These are phyloP conservation scores for Pinus tabuliformis DNA, from an alignment of 75 land plant species.

Conservation along the genomic window DNA sequence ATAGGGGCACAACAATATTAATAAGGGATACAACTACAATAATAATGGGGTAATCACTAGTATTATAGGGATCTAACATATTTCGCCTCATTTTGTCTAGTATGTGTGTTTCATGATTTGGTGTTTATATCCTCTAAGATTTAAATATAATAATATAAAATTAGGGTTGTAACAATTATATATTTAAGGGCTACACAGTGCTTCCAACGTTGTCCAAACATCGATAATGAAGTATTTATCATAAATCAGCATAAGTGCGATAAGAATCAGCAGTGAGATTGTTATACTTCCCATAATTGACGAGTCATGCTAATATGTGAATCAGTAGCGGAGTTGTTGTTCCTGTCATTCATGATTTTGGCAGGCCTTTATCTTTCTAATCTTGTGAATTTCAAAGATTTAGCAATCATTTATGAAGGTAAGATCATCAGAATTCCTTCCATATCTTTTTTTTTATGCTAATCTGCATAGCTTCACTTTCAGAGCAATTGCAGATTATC, in stretches of 20 bases:
- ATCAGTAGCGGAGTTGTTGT: neutral
- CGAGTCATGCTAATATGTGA: no score
- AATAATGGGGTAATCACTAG: neutral
- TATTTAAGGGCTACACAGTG: neutral
- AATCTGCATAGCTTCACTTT: neutral
- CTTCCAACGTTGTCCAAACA: neutral
- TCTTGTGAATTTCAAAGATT: neutral
- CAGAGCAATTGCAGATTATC: conserved; percentile 73
- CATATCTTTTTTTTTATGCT: neutral
- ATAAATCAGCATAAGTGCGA: neutral
- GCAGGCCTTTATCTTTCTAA: no score
- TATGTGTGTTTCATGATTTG: neutral
- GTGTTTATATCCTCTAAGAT: neutral
- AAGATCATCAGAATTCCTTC: neutral
- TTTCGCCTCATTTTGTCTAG: neutral
- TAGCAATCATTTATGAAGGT: neutral
- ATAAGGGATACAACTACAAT: neutral
- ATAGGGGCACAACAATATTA: neutral
- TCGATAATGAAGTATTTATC: neutral
- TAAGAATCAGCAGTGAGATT: neutral
- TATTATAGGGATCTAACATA: no score
- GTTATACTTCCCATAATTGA: neutral
- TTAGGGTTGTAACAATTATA: neutral
- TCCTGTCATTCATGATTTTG: no score
- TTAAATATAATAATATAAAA: neutral